These are phyloP conservation scores for Ceraceosorus guamensis DNA, from an alignment of 1,284 basidiomycete species.

Conservation along the genomic window DNA sequence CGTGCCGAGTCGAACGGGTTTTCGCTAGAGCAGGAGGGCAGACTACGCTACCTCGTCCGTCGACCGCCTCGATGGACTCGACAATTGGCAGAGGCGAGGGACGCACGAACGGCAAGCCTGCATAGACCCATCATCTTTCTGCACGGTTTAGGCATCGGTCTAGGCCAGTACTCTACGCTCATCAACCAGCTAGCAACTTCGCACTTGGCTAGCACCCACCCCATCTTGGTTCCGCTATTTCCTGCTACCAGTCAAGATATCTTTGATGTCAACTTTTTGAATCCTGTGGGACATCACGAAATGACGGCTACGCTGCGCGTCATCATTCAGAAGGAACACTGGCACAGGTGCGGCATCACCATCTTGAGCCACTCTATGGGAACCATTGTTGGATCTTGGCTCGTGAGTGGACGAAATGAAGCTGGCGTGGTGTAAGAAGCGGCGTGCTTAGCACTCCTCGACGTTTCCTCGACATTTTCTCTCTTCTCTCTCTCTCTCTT, in stretches of 20 bases:
- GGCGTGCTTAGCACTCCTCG: too few species aligned
- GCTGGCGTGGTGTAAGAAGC: too few species aligned
- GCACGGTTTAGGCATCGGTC: constrained; percentile 40
- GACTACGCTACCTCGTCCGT: constrained; percentile 35
- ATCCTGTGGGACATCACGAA: constrained; percentile 32
- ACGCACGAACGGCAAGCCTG: background rate
- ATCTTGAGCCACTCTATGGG: constrained; percentile 44
- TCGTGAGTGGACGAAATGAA: constrained; percentile 11
- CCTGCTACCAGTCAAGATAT: constrained; percentile 39
- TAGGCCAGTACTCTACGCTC: constrained; percentile 26
- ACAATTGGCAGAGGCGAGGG: constrained; percentile 8
- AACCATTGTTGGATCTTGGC: constrained; percentile 37
- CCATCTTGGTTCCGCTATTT: constrained; percentile 38
- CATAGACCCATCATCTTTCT: constrained; percentile 29
- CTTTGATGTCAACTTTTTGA: constrained; percentile 29
- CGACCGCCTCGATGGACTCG: constrained; percentile 15
- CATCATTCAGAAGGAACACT: constrained; percentile 19
- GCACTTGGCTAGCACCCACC: constrained; percentile 16
- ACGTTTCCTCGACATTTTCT: too few species aligned
- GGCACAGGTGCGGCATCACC: constrained; percentile 20
- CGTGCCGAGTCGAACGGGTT: constrained; percentile 20
- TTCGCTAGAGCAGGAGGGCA: constrained; percentile 14
- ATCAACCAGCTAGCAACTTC: constrained; percentile 21
- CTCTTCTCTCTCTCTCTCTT: too few species aligned
- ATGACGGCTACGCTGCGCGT: constrained; percentile 22